These are phyloP conservation scores for Monosporascus sp. DNA, from an alignment of 2,329 filamentous ascomycete species.

Conservation along the genomic window DNA sequence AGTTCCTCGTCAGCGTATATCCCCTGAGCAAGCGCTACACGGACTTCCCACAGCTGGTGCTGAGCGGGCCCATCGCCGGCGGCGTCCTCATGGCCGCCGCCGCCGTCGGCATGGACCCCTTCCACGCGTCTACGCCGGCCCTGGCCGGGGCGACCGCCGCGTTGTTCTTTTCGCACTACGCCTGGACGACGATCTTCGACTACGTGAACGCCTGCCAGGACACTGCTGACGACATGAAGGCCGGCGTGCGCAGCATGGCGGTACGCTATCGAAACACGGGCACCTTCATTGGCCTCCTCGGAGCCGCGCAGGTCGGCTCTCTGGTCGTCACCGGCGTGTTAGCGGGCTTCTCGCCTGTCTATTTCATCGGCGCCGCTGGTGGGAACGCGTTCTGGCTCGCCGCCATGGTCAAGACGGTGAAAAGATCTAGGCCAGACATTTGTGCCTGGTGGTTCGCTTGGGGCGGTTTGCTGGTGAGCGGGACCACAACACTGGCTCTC, in stretches of 20 bases:
- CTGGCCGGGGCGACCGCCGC: constrained; percentile 38
- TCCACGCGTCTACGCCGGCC: constrained; percentile 16
- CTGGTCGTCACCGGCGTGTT: constrained; percentile 8
- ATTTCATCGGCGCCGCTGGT: constrained; percentile 10
- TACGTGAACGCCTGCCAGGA: constrained; percentile 48
- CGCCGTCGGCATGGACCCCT: constrained; percentile 37
- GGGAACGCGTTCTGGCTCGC: constrained; percentile 13
- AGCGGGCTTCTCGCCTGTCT: constrained; percentile 10
- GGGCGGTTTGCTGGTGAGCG: constrained; percentile 15
- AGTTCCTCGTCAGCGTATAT: constrained; percentile 37
- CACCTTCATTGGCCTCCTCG: constrained; percentile 10
- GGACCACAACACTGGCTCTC: constrained; percentile 12
- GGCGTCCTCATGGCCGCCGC: constrained; percentile 43
- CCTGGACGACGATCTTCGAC: constrained; percentile 43
- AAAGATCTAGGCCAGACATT: constrained; percentile 12
- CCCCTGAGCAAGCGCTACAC: constrained; percentile 46
- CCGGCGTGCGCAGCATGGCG: constrained; percentile 45
- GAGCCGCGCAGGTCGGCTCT: constrained; percentile 11
- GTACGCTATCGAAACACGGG: constrained; percentile 31
- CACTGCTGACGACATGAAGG: constrained; percentile 41
- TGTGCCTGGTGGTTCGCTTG: constrained; percentile 17
- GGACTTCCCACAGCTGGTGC: constrained; percentile 44
- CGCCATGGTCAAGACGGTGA: constrained; percentile 14
- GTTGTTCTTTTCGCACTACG: constrained; percentile 28
- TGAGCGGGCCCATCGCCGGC: constrained; percentile 45